A percentile compares a stretch with the other conserved stretches of the same genome.
Evolutionary conservation across 1,139 yeast genomes (phyloP).

Genomic region (Nakaseomyces sp.): DNA sequence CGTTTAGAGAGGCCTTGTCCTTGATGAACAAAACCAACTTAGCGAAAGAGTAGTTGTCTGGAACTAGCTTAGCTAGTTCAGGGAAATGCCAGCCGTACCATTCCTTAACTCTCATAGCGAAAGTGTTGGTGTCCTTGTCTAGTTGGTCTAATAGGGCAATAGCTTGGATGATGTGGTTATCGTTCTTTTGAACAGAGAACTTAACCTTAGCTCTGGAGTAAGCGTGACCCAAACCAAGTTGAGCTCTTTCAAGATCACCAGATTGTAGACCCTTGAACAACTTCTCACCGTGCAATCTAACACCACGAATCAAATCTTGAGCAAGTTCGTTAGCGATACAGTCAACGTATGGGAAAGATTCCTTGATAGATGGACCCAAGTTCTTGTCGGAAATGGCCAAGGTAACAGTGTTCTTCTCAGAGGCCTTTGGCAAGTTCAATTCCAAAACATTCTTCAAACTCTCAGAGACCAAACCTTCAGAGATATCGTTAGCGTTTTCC

Average conservation of each 20-base stretch:
- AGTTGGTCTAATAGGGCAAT: constrained; percentile 93
- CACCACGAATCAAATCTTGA: constrained; percentile 91
- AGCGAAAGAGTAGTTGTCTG: constrained; percentile 86
- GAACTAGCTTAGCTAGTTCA: constrained; percentile 89
- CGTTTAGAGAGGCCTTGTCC: constrained; percentile 77
- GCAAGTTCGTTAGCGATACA: constrained; percentile 85
- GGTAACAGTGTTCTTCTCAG: constrained; percentile 52
- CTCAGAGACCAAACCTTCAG: constrained; percentile 93
- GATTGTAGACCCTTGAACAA: constrained; percentile 84
- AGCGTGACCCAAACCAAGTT: constrained; percentile 97
- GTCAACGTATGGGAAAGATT: constrained; percentile 77
- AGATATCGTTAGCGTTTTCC: constrained; percentile 94
- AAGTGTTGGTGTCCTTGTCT: constrained; percentile 94
- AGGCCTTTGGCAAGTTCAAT: constrained; percentile 81
- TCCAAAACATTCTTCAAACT: constrained; percentile 83
- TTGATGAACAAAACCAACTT: constrained; percentile 71
- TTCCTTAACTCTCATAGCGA: constrained; percentile 97
- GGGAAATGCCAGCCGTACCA: constrained; percentile 99
- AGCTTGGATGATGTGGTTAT: constrained; percentile 97
- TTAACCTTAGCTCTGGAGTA: constrained; percentile 97
- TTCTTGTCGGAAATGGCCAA: constrained; percentile 92
- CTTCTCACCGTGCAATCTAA: constrained; percentile 84
- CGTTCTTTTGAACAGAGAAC: constrained; percentile 97
- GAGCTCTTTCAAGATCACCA: constrained; percentile 96
- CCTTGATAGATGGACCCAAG: constrained; percentile 95